Percentiles rank a stretch among this genome's conserved stretches.
Evolutionary conservation across 164 flowering plant genomes (phyloP).

Genomic region (Cinnamomum chago): DNA sequence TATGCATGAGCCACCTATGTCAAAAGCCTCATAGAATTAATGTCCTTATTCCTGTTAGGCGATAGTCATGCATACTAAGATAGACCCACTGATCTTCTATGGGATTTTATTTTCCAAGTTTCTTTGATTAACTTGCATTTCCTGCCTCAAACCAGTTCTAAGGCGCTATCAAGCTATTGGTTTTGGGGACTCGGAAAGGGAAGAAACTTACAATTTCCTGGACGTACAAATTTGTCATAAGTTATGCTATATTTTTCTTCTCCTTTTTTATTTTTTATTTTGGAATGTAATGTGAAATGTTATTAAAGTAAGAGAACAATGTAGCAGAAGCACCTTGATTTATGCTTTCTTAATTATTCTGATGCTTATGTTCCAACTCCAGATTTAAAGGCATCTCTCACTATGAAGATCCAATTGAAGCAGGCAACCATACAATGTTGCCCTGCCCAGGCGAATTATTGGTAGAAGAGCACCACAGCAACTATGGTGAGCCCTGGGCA

Average conservation of each 20-base stretch:
- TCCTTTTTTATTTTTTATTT: not conserved
- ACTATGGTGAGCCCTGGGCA: slow-evolving; percentile 99
- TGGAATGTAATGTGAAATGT: too few species aligned
- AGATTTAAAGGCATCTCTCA: slow-evolving; percentile 95
- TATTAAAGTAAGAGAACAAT: too few species aligned
- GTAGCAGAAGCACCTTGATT: not conserved
- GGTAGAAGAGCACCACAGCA: slow-evolving; percentile 94
- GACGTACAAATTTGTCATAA: too few species aligned
- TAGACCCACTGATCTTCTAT: not conserved
- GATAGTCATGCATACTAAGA: too few species aligned
- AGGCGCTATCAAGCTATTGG: too few species aligned
- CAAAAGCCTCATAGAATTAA: too few species aligned
- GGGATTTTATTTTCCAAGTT: not conserved
- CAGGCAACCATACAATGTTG: slow-evolving; percentile 64
- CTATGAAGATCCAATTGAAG: slow-evolving; percentile 58
- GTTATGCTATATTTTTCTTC: not conserved
- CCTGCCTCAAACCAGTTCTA: too few species aligned
- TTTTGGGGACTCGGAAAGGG: too few species aligned
- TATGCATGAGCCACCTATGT: too few species aligned
- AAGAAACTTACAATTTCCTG: too few species aligned
- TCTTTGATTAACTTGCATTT: not conserved
- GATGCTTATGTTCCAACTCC: slow-evolving; percentile 5
- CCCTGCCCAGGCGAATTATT: slow-evolving; percentile 92
- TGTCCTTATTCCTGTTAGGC: too few species aligned
- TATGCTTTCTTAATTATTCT: not conserved